Evolutionary conservation across 768 basidiomycete species (phyloP).

Genomic region (Leccinellum albellum): DNA sequence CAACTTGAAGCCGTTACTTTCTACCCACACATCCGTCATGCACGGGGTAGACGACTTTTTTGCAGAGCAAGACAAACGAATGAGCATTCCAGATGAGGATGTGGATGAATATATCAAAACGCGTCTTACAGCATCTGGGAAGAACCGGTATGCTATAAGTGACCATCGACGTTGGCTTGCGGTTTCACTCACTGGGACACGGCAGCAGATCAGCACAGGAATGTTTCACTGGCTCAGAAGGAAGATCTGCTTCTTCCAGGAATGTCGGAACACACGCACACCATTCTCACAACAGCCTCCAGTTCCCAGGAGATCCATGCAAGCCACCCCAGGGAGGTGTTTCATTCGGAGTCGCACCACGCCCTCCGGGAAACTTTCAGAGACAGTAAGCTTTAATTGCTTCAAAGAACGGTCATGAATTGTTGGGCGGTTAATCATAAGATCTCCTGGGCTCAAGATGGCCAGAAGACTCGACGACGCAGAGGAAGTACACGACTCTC

Average conservation of each 20-base stretch:
- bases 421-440: not conserved
- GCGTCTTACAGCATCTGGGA: constrained; percentile 15
- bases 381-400: constrained; percentile 9
- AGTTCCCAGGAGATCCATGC: not conserved
- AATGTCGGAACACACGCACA: not conserved
- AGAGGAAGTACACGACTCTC: not conserved
- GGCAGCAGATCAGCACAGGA: constrained; percentile 4
- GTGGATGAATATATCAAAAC: constrained; percentile 44
- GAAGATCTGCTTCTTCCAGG: not conserved
- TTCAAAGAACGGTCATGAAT: no score
- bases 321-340: not conserved
- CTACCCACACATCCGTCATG: constrained; percentile 6
- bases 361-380: not conserved
- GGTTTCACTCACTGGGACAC: constrained; percentile 3
- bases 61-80: constrained; percentile 49
- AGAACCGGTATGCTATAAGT: constrained; percentile 14
- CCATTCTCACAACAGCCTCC: not conserved
- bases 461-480: not conserved
- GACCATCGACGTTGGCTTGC: not conserved
- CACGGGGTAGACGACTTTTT: constrained; percentile 47
- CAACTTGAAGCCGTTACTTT: not conserved
- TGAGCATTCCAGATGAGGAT: constrained; percentile 53
- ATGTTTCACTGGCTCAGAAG: not conserved
- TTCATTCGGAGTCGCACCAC: not conserved
- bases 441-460: not conserved